phyloP scores from a whole-genome alignment of 345 rosid genomes.

The Carallia brachiata region DNA sequence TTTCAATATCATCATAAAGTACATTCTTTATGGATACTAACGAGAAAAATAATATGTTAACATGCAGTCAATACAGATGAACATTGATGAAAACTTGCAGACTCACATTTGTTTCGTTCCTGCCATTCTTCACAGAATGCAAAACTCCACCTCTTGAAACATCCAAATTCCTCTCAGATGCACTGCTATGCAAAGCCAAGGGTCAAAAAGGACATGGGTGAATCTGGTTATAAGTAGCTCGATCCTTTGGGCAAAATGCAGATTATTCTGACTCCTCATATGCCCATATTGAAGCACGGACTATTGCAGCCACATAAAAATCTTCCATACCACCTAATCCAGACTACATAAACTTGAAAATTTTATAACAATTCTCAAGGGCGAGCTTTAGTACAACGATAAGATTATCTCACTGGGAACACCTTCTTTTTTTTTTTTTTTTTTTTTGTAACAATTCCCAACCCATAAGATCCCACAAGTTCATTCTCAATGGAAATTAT shows the following conservation, averaged over 20 bases:
- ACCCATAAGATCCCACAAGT: neutral
- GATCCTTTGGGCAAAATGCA: neutral
- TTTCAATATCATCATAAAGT: conserved; percentile 1
- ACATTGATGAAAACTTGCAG: neutral
- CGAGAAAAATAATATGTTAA: neutral
- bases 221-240: neutral
- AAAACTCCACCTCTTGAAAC: conserved; percentile 32
- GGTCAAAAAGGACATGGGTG: conserved; percentile 8
- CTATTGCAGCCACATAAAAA: no score
- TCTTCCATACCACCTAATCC: neutral
- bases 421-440: no score
- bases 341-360: neutral
- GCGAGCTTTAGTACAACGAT: no score
- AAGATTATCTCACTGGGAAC: neutral
- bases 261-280: neutral
- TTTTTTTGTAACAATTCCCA: neutral
- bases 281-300: neutral
- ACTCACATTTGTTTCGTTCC: conserved; percentile 48
- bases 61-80: conserved; percentile 5
- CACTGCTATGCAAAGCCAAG: conserved; percentile 42
- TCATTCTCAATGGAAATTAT: neutral
- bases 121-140: conserved; percentile 31
- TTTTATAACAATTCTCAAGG: neutral
- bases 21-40: neutral
- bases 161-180: conserved; percentile 54